Evolutionary conservation across 352 stramenopile species (phyloP), one percentile per base, ranked within the genome.

Genomic region (Phytophthora cryptogea): DNA sequence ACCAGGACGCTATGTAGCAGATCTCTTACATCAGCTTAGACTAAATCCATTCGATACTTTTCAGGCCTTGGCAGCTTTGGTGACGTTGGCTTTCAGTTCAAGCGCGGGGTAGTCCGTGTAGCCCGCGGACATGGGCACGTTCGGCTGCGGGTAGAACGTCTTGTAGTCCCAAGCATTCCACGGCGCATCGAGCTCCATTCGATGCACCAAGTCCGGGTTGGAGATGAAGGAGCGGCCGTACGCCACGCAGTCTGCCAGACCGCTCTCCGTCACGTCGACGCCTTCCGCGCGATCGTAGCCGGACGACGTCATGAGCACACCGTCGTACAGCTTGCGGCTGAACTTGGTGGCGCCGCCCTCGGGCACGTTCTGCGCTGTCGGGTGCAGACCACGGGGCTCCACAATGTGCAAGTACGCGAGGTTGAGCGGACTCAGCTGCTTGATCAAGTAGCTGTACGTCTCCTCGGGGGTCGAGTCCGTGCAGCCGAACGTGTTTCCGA

Each of bases 161-260:
- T 48, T 52, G 30, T 56, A 55, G 52, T 83, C 52, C 4, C 55
- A 81, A 0, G 40, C 48, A 50, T 80, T 83, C 16, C 79, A 65
- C 26, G 75, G 58, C 8, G 68, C 59, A 14, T 64, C 57, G 31
- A 80, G 30, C 45, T 71, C 40, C n/a, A 89, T 57, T 13, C 76
- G 70, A 36, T 72, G 56, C 27, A 84, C 72, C n/a, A 90, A 43
- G 55, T 89, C 79, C 36, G 80, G 79, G 54, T 88, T 90, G 9
- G 76, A 52, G 53, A 90, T 84, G 61, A 87, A 90, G n/a, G 55
- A 46, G 10, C 74, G 69, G 6, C 77, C 79, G 57, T 79, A 89
- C 6, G 68, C 74, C 23, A 90, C 70, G n/a, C 58, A 63, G 51
- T 90, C 74, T 1, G 66, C 76, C 6, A 59, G 28, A 1, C 70